Base-by-base conservation (phyloP, 495 filamentous ascomycete genomes). In the Beverwykella pulmonaria region DNA sequence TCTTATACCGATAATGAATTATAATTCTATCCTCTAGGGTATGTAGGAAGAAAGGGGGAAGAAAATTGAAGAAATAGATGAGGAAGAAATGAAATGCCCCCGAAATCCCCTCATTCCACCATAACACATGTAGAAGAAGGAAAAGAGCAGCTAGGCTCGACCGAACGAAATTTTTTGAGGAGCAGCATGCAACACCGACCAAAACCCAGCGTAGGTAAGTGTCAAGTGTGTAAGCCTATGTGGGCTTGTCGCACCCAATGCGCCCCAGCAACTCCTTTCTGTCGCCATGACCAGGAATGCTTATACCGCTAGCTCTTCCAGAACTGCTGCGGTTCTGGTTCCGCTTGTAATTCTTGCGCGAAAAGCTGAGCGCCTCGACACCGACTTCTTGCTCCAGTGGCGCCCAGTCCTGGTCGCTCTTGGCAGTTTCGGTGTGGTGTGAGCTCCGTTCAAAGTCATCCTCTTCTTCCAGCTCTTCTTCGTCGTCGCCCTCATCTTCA, bases 401-500 rank as follows among this genome's bases (percentile, higher is more conserved):
- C 39, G 76, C 67, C 30, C 77, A 77, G 44, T 79, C 36, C 65
- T 48, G 32, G 72, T 56, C 27, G 57, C 67, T 36, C 63, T 65
- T 78, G 62, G 17, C 39, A 17, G 58, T 71, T 26, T 57, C 61
- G 56, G 74, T 66, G 59, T 67, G 63, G 32, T 53, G 52, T n/a
- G 36, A 23, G 8, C 36, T 15, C 55, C 19, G 47, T 17, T 53
- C 41, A 15, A 50, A 46, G 12, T 22, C n/a, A 23, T 25, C 10
- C 29, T 58, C 47, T n/a, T 59, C 63, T 23, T 75, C 68, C 25
- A 78, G 69, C 22, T 82, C 80, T 12, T 83, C 82, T 34, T 85
- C 79, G 19, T 86, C 83, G 25, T 85, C 82, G 22, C 82, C 87
- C 72, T 97, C 93, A 65, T 92, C 92, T 67, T 96, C 93, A 74